phyloP scores from a whole-genome alignment of 768 basidiomycete species.

The Lactarius quietus region DNA sequence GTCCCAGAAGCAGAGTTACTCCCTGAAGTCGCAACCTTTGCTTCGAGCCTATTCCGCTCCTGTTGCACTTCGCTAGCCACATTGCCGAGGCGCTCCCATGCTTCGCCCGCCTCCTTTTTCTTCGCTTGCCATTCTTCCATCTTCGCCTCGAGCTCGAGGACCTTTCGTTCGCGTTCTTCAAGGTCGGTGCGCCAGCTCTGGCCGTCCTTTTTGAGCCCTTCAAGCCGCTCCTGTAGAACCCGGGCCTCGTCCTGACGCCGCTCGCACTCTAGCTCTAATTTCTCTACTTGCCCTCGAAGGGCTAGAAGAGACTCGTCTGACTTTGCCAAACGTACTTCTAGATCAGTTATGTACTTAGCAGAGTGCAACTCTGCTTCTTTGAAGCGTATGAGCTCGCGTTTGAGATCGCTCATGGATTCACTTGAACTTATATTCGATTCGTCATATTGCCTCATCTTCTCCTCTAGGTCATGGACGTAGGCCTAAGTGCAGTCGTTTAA shows the following conservation, averaged over 20 bases:
- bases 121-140: slow-evolving; percentile 76
- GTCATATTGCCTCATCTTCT: slow-evolving; percentile 82
- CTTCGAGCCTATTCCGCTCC: slow-evolving; percentile 65
- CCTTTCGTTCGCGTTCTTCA: slow-evolving; percentile 73
- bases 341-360: slow-evolving; percentile 75
- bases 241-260: slow-evolving; percentile 69
- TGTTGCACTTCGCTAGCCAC: slow-evolving; percentile 68
- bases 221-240: slow-evolving; percentile 66
- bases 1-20: slow-evolving; percentile 32
- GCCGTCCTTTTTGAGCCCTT: slow-evolving; percentile 64
- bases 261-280: slow-evolving; percentile 72
- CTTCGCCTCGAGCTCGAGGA: slow-evolving; percentile 72
- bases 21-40: slow-evolving; percentile 30
- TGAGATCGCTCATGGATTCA: slow-evolving; percentile 78
- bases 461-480: slow-evolving; percentile 91
- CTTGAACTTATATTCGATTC: slow-evolving; percentile 74
- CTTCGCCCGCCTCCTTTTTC: slow-evolving; percentile 62
- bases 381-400: slow-evolving; percentile 74
- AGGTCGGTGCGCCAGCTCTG: slow-evolving; percentile 83
- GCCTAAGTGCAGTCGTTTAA: slow-evolving; percentile 49
- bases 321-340: slow-evolving; percentile 76
- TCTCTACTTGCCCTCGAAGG: slow-evolving; percentile 68
- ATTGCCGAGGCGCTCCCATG: slow-evolving; percentile 59
- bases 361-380: slow-evolving; percentile 74
- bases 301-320: slow-evolving; percentile 73